Evolutionary conservation across 1,139 yeast genomes (phyloP).

Genomic region (Pneumocystis wakefieldiae): DNA sequence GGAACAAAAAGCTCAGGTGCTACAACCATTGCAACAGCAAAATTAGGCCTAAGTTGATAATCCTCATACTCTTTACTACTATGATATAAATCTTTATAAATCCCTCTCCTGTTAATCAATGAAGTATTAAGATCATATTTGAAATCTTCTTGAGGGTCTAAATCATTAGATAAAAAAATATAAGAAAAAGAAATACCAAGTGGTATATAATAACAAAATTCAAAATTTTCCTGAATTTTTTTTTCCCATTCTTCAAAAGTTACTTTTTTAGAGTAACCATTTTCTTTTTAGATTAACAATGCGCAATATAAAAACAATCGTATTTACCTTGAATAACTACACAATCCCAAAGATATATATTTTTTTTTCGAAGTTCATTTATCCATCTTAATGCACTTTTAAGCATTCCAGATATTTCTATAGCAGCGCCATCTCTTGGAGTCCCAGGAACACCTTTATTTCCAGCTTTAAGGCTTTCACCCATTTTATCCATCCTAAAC

Average conservation of each 20-base stretch:
- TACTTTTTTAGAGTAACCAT: slow-evolving; percentile 43
- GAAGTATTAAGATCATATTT: slow-evolving; percentile 45
- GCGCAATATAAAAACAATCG: not conserved
- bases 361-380: slow-evolving; percentile 38
- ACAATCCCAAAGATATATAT: slow-evolving; percentile 36
- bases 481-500: slow-evolving; percentile 81
- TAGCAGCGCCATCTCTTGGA: slow-evolving; percentile 93
- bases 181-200: slow-evolving; percentile 2
- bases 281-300: slow-evolving; percentile 25
- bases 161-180: not conserved
- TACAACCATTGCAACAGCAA: slow-evolving; percentile 78
- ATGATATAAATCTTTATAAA: slow-evolving; percentile 70
- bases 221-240: slow-evolving; percentile 57
- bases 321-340: slow-evolving; percentile 19
- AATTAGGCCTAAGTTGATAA: slow-evolving; percentile 83
- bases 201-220: slow-evolving; percentile 65
- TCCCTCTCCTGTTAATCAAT: slow-evolving; percentile 76
- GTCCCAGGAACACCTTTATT: slow-evolving; percentile 89
- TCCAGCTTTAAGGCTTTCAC: slow-evolving; percentile 73
- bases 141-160: slow-evolving; percentile 41
- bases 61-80: slow-evolving; percentile 85
- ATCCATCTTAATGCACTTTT: slow-evolving; percentile 77
- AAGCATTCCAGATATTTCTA: slow-evolving; percentile 78
- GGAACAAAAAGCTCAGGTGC: slow-evolving; percentile 81
- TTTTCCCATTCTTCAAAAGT: slow-evolving; percentile 53